Conservation (phyloP, 306 rosid genomes). For the Cucurbita pepo region DNA sequence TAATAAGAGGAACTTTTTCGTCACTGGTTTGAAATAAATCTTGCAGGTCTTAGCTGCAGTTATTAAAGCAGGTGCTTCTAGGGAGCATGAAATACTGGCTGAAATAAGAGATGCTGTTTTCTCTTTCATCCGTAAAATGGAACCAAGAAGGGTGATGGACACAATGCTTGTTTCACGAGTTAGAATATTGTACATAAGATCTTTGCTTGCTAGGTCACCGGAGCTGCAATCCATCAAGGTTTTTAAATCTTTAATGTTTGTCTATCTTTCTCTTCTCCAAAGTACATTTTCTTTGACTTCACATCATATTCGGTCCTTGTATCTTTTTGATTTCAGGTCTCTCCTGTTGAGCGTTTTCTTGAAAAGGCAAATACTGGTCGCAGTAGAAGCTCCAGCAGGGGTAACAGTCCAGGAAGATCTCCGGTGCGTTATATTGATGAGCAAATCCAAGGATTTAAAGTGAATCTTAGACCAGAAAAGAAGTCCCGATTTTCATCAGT, state of each 20-base stretch:
- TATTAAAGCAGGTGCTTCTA: constrained; percentile 95
- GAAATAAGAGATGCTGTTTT: constrained; percentile 92
- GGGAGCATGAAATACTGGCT: constrained; percentile 98
- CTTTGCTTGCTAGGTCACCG: constrained; percentile 88
- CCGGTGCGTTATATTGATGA: constrained; percentile 63
- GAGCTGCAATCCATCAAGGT: constrained; percentile 98
- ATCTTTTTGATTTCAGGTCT: constrained; percentile 37
- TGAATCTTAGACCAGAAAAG: constrained; percentile 75
- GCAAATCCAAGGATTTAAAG: constrained; percentile 81
- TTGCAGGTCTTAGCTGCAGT: constrained; percentile 91
- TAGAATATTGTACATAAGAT: constrained; percentile 83
- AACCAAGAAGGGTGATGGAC: constrained; percentile 93
- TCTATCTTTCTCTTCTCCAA: background rate
- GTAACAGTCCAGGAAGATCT: constrained; percentile 87
- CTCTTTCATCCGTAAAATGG: constrained; percentile 86
- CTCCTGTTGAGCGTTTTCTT: constrained; percentile 77
- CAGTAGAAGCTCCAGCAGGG: constrained; percentile 83
- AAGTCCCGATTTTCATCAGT: constrained; percentile 92
- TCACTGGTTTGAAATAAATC: background rate
- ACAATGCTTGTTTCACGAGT: constrained; percentile 98
- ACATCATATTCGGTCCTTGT: background rate
- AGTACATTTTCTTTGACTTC: background rate
- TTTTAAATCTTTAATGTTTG: constrained; percentile 3
- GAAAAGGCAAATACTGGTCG: constrained; percentile 68
- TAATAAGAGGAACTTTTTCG: background rate